These are phyloP conservation scores for Ascoidea tarda DNA, from an alignment of 805 yeast genomes.

Conservation along the genomic window DNA sequence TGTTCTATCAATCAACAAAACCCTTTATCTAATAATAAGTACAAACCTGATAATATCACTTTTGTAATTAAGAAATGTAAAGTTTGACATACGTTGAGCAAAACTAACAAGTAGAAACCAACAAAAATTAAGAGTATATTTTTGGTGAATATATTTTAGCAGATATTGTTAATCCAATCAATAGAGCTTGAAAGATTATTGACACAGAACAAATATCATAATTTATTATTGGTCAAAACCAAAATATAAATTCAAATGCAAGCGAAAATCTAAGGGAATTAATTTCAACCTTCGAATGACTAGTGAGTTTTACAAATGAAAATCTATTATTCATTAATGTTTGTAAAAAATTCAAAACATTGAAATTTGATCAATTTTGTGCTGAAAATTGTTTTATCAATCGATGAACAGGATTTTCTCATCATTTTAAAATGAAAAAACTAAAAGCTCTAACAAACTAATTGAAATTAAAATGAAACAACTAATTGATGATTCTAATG, in stretches of 20 bases:
- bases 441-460: not conserved
- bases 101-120: not conserved
- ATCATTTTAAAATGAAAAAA: not conserved
- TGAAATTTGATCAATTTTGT: not conserved
- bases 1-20: not conserved
- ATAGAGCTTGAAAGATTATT: not conserved
- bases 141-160: not conserved
- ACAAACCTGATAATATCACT: not conserved
- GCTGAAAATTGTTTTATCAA: not conserved
- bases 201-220: not conserved
- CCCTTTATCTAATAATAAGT: too few relatives aligned
- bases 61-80: not conserved
- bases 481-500: too few relatives aligned
- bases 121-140: too few relatives aligned
- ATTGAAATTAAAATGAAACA: not conserved
- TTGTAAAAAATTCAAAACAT: not conserved
- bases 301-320: not conserved
- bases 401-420: not conserved
- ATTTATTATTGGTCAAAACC: not conserved
- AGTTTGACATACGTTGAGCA: not conserved
- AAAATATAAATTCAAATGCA: not conserved
- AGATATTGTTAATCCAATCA: not conserved
- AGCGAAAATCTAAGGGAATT: not conserved
- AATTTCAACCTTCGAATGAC: not conserved
- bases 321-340: not conserved